Base-by-base conservation (phyloP, 169 alveolate species). In the Eimeria necatrix region DNA sequence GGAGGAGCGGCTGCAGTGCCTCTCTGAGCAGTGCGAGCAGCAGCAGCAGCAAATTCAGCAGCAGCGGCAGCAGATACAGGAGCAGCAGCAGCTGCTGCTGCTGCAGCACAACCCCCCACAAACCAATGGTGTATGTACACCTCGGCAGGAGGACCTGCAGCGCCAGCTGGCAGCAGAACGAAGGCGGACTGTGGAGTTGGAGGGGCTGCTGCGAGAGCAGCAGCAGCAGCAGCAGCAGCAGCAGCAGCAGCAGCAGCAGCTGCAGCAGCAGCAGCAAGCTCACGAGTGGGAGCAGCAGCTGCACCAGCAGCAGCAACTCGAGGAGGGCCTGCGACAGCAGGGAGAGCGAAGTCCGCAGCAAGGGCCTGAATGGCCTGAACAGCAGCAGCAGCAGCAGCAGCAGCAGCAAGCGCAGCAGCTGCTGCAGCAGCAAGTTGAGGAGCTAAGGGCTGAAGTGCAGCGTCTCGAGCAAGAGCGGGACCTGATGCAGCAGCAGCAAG, bases 1-100 rank as follows among this genome's bases (percentile, higher is more conserved):
- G 26, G 41, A 73, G 26, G 59, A 73, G 9, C 4, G 32, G 14
- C 32, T 73, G 2, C 32, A 46, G 24, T 24, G 56, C 26, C 26
- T 73, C 59, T 32, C 84, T 32, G 84, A 26, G 24, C 53, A 73
- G 59, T 73, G 84, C 20, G 59, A 73, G 84, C 84, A 73, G 84
- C 84, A 73, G 84, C 84, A 73, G 84, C 59, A 73, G 84, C 84
- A 73, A 26, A 12, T 73, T 3, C 84, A 73, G 84, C 84, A 73
- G 59, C 84, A 73, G 84, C 84, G 46, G 84, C 84, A 73, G 84
- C 84, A 73, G 59, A 32, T 73, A 4, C 84, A 73, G 84, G 59
- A 73, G 52, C 81, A 70, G 52, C 81, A 70, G 53, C 81, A 70
- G 84, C 84, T 73, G 84, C 84, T 73, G 84, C 84, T 41, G 24